A percentile compares a stretch with the other conserved stretches of the same genome.
Evolutionary conservation across 164 flowering plant species (phyloP).

Genomic region (Liriodendron chinense): DNA sequence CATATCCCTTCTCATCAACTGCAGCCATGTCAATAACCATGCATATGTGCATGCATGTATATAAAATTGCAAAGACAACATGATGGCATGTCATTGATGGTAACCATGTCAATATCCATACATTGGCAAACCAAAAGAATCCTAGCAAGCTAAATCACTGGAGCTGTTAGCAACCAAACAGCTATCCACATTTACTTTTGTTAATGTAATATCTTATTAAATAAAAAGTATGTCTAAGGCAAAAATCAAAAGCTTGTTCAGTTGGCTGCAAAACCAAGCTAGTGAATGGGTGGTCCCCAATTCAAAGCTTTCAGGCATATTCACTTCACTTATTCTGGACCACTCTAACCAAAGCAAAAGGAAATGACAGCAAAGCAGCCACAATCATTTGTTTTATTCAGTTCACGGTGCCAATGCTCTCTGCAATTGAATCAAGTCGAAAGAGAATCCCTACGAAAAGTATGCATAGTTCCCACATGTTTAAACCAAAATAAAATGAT

Average conservation of each 20-base stretch:
- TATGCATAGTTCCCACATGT: slow-evolving; percentile 8
- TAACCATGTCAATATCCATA: not conserved
- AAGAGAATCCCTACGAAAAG: slow-evolving; percentile 34
- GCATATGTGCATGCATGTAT: too few species aligned
- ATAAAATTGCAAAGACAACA: not conserved
- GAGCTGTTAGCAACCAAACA: not conserved
- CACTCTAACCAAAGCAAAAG: slow-evolving; percentile 8
- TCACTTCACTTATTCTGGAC: slow-evolving; percentile 17
- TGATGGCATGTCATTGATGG: not conserved
- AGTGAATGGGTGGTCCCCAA: slow-evolving; percentile 36
- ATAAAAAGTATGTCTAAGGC: not conserved
- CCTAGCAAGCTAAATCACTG: not conserved
- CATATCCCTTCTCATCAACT: too few species aligned
- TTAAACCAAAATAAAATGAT: slow-evolving; percentile 18
- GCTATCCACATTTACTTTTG: not conserved
- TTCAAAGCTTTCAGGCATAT: slow-evolving; percentile 20
- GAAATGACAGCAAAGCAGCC: slow-evolving; percentile 17
- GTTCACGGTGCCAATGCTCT: slow-evolving; percentile 17
- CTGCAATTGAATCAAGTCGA: slow-evolving; percentile 24
- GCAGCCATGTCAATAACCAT: too few species aligned
- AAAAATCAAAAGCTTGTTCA: slow-evolving; percentile 2
- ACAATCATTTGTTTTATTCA: slow-evolving; percentile 13
- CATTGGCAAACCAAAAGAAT: not conserved
- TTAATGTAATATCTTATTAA: not conserved
- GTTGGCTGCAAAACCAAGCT: slow-evolving; percentile 10